Percentiles rank a stretch among this genome's conserved stretches.
Evolutionary conservation across 345 rosid species (phyloP).

Genomic region (Rhodomyrtus tomentosa): DNA sequence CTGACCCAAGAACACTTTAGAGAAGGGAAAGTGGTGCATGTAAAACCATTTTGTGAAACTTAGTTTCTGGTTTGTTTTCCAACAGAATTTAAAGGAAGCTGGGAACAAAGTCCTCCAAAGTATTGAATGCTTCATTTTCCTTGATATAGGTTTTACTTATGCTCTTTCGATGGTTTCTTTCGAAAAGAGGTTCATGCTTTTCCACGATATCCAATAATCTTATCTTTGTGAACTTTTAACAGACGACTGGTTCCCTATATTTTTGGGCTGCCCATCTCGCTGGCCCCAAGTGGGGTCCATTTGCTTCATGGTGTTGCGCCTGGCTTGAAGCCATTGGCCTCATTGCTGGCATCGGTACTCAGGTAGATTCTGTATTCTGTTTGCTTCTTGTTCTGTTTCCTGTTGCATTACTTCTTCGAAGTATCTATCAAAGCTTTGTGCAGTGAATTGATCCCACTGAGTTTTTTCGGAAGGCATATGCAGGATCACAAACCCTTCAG

Average conservation of each 20-base stretch:
- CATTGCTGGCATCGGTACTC: constrained; percentile 51
- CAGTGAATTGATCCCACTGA: background rate
- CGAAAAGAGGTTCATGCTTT: background rate
- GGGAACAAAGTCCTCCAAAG: background rate
- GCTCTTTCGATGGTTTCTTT: background rate
- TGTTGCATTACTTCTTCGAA: background rate
- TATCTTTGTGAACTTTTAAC: background rate
- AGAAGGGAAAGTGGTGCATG: background rate
- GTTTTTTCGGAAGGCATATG: constrained; percentile 31
- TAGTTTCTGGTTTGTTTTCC: background rate
- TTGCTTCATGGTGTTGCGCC: constrained; percentile 65
- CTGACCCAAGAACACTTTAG: background rate
- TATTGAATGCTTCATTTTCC: background rate
- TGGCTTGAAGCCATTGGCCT: constrained; percentile 61
- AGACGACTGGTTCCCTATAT: constrained; percentile 69
- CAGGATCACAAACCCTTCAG: constrained; percentile 55
- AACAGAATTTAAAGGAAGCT: background rate
- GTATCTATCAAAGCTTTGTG: background rate
- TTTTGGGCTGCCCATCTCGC: constrained; percentile 63
- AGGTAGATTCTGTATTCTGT: constrained; percentile 13
- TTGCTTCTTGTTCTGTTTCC: background rate
- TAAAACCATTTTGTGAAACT: background rate
- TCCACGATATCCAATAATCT: background rate
- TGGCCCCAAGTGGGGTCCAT: constrained; percentile 59
- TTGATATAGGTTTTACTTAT: background rate